Base-by-base conservation (phyloP, 805 yeast species). In the Wickerhamomyces xylosicus region DNA sequence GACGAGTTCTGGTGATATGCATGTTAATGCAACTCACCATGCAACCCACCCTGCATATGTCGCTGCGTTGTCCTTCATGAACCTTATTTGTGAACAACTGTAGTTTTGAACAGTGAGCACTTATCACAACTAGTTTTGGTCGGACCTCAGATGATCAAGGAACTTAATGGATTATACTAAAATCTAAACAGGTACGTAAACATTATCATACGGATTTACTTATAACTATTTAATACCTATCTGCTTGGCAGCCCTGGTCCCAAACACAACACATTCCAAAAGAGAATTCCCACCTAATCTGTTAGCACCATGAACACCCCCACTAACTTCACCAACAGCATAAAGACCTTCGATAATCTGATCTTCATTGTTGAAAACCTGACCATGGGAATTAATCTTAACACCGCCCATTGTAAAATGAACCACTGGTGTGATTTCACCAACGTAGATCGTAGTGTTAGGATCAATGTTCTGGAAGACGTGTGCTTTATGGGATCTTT, bases 341-440 rank as follows among this genome's bases (percentile, higher is more conserved):
- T 63, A 77, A 9, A 78, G 49, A 14, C 78, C 77, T 2, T 57
- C 49, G 8, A 64, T 47, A 2, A 54, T 40, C 15, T 55, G 49
- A 34, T 54, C 58, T 25, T 60, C 47, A 33, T 57, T 49, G 19
- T 47, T 52, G n/a, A 67, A 36, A 2, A 73, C 74, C 40, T 67
- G 67, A 0, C 72, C 59, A 33, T 63, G 50, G 19, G 63, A 69
- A 49, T 74, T 66, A 40, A 76, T 72, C 53, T 68, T 67, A 5
- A 75, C 73, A 36, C 86, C 85, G 18, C 86, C 85, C 66, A 71
- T 77, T 8, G 84, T 74, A 55, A 75, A 77, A 54, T 77, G 85
- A 29, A 77, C 67, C 5, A 74, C 79, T 8, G 81, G 81, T 0
- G 82, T 76, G 4, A 73, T 63, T 37, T 70, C 62, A 4, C 77